Conservation (phyloP, 140 eudicot genomes). For the Stevia rebaudiana region DNA sequence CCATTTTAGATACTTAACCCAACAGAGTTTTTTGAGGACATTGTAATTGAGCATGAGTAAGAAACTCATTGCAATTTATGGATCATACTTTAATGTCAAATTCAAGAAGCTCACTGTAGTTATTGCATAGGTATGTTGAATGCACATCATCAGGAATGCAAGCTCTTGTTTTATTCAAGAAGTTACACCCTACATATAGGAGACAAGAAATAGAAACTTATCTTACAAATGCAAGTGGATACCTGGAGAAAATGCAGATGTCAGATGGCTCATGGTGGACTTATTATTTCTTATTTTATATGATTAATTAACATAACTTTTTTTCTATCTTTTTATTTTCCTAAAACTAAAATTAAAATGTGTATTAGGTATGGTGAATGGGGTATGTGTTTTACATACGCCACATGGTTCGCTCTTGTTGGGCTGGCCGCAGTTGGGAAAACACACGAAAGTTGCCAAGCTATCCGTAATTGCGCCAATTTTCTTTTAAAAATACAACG, state of each 20-base stretch:
- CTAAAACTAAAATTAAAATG: no score
- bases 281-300: not conserved
- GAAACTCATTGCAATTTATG: not conserved
- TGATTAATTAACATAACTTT: no score
- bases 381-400: conserved; percentile 75
- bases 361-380: conserved; percentile 64
- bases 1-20: conserved; percentile 56
- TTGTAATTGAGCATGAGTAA: conserved; percentile 77
- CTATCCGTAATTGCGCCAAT: conserved; percentile 48
- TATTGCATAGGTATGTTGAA: conserved; percentile 60
- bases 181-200: conserved; percentile 58
- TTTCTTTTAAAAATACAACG: conserved; percentile 49
- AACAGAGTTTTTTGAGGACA: conserved; percentile 61
- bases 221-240: conserved; percentile 39
- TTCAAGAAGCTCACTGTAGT: not conserved
- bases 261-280: conserved; percentile 82
- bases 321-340: no score
- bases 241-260: conserved; percentile 49
- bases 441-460: conserved; percentile 40
- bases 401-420: conserved; percentile 64
- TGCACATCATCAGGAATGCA: conserved; percentile 75
- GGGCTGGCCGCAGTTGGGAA: conserved; percentile 67
- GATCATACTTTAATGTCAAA: no score
- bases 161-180: conserved; percentile 56
- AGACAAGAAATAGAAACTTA: conserved; percentile 51